Evolutionary conservation across 352 stramenopile genomes (phyloP).

Genomic region (Phytophthora fragariaefolia): DNA sequence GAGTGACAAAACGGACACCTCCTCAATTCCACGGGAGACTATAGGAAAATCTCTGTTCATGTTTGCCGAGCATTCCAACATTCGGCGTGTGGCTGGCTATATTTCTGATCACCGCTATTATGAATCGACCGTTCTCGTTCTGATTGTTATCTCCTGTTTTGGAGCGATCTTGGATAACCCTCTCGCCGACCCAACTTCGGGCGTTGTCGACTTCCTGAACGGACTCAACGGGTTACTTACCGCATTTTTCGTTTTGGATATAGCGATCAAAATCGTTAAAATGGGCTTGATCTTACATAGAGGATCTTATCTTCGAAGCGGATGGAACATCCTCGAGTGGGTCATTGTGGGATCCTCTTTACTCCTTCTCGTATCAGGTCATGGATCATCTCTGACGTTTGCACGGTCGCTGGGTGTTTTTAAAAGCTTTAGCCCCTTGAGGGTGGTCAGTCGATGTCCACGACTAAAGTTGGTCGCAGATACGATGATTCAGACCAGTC

Average conservation of each 20-base stretch:
- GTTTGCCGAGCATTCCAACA: slow-evolving; percentile 44
- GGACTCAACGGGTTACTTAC: slow-evolving; percentile 72
- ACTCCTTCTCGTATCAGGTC: too few species aligned
- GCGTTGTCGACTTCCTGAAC: slow-evolving; percentile 41
- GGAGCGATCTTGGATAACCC: slow-evolving; percentile 87
- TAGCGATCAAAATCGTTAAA: slow-evolving; percentile 86
- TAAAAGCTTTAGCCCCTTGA: slow-evolving; percentile 88
- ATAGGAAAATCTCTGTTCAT: slow-evolving; percentile 49
- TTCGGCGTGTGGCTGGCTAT: slow-evolving; percentile 40
- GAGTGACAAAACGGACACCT: not conserved
- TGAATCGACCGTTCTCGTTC: slow-evolving; percentile 63
- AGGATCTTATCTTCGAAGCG: slow-evolving; percentile 74
- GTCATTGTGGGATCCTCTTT: too few species aligned
- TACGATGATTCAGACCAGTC: slow-evolving; percentile 85
- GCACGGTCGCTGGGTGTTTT: too few species aligned
- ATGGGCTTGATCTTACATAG: slow-evolving; percentile 67
- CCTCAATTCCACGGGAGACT: not conserved
- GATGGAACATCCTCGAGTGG: slow-evolving; percentile 93
- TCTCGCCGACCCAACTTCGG: slow-evolving; percentile 54
- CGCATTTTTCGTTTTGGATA: slow-evolving; percentile 82
- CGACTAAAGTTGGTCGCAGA: slow-evolving; percentile 91
- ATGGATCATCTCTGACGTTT: too few species aligned
- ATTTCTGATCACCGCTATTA: slow-evolving; percentile 70
- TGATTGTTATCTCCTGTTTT: slow-evolving; percentile 83
- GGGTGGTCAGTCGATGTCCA: slow-evolving; percentile 84